Evolutionary conservation across 164 flowering plant genomes (phyloP).

Genomic region (Aristolochia fimbriata): DNA sequence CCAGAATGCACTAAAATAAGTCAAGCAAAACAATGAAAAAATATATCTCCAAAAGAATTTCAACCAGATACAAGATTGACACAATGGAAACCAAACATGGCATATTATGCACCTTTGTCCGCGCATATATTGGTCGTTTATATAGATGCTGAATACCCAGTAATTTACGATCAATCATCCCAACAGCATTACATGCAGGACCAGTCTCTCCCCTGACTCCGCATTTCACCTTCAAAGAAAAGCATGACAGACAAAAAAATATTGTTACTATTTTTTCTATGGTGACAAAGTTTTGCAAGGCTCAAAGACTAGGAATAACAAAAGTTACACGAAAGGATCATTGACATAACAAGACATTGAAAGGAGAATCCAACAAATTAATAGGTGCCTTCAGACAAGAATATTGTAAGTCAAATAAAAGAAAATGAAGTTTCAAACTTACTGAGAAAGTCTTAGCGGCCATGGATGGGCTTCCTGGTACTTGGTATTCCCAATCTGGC

Average conservation of each 20-base stretch:
- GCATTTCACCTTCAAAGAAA: constrained; percentile 51
- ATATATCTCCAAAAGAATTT: not conserved
- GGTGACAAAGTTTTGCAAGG: no score
- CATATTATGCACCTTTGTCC: constrained; percentile 32
- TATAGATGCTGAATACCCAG: constrained; percentile 64
- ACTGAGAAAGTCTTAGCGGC: constrained; percentile 22
- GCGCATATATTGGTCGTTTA: constrained; percentile 43
- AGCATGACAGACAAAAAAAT: not conserved
- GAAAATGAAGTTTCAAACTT: constrained; percentile 5
- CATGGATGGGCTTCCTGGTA: constrained; percentile 22
- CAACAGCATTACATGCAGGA: constrained; percentile 81
- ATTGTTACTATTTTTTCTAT: no score
- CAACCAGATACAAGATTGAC: not conserved
- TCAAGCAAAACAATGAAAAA: not conserved
- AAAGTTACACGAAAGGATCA: no score
- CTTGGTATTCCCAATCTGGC: constrained; percentile 66
- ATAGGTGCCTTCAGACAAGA: not conserved
- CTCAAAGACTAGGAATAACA: not conserved
- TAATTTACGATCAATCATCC: constrained; percentile 62
- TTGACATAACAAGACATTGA: no score
- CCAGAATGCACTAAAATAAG: no score
- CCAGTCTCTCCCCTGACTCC: constrained; percentile 69
- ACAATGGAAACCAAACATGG: no score
- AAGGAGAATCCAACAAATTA: not conserved
- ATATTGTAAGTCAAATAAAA: not conserved